Percentiles rank a stretch among this genome's conserved stretches.
phyloP scores from a whole-genome alignment of 306 rosid species.

The Cyamopsis tetragonoloba region DNA sequence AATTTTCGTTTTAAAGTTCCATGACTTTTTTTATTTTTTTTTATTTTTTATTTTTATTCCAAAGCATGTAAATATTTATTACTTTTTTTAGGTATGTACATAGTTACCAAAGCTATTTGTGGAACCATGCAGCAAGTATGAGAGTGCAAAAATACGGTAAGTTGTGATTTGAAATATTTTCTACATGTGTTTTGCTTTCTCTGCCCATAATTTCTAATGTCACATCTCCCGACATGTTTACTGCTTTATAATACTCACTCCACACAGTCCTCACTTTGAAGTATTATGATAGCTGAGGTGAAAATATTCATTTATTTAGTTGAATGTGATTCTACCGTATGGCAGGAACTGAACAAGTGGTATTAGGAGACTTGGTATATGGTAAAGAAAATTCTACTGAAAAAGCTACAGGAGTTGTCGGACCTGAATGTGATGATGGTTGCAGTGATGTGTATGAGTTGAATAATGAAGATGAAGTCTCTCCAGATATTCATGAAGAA shows the following conservation, averaged over 20 bases:
- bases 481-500: constrained; percentile 49
- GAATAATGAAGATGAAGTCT: constrained; percentile 48
- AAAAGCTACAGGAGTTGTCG: constrained; percentile 36
- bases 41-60: too few relatives aligned
- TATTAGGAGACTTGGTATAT: constrained; percentile 82
- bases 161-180: constrained; percentile 26
- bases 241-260: not conserved
- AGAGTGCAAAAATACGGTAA: constrained; percentile 90
- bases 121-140: constrained; percentile 90
- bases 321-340: constrained; percentile 23
- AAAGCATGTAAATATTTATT: too few relatives aligned
- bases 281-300: constrained; percentile 24
- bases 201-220: not conserved
- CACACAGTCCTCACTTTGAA: constrained; percentile 10
- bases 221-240: constrained; percentile 1
- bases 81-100: constrained; percentile 83
- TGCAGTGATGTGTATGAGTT: constrained; percentile 38
- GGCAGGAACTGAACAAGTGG: constrained; percentile 70
- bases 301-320: constrained; percentile 1
- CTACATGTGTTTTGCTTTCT: not conserved
- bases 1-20: not conserved
- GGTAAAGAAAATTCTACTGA: constrained; percentile 53
- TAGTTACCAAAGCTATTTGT: constrained; percentile 94
- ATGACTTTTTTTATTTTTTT: not conserved
- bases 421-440: constrained; percentile 44